Percentiles rank a stretch among this genome's conserved stretches.
Evolutionary conservation across 2,329 filamentous ascomycete species (phyloP).

Genomic region (Xylariaceae sp.): DNA sequence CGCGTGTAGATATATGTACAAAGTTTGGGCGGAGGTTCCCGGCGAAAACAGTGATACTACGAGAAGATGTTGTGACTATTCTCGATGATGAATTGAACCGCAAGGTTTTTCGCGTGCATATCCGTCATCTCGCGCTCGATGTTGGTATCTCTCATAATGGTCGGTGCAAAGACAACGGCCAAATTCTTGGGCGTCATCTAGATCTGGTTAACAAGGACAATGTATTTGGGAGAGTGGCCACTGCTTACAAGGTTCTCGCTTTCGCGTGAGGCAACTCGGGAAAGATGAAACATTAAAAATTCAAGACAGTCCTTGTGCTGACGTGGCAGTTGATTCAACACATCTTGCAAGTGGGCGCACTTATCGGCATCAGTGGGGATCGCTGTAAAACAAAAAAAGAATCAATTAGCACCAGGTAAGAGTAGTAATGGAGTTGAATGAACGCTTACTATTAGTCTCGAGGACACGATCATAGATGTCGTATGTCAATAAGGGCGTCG

Average conservation of each 20-base stretch:
- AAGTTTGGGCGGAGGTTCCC: constrained; percentile 6
- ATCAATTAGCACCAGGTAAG: background rate
- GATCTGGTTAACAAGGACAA: constrained; percentile 17
- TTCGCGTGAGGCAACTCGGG: constrained; percentile 77
- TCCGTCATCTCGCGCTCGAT: constrained; percentile 94
- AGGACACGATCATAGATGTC: constrained; percentile 87
- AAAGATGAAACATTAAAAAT: constrained; percentile 90
- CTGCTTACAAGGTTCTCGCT: constrained; percentile 72
- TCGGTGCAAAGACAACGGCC: constrained; percentile 95
- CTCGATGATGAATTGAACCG: constrained; percentile 90
- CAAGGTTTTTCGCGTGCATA: constrained; percentile 87
- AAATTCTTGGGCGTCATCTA: constrained; percentile 96
- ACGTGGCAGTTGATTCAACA: constrained; percentile 73
- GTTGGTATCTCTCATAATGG: constrained; percentile 88
- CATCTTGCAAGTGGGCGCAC: constrained; percentile 65
- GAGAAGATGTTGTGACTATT: constrained; percentile 79
- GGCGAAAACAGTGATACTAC: constrained; percentile 27
- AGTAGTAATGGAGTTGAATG: background rate
- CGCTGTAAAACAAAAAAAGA: constrained; percentile 37
- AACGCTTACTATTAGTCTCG: constrained; percentile 66
- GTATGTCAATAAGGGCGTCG: constrained; percentile 83
- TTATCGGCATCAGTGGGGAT: constrained; percentile 64
- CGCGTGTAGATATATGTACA: constrained; percentile 20
- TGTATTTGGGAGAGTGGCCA: background rate
- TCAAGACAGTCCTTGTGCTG: constrained; percentile 86